Conservation (phyloP, 192 early-diverging fungal genomes). For the Entomortierella parvispora region DNA sequence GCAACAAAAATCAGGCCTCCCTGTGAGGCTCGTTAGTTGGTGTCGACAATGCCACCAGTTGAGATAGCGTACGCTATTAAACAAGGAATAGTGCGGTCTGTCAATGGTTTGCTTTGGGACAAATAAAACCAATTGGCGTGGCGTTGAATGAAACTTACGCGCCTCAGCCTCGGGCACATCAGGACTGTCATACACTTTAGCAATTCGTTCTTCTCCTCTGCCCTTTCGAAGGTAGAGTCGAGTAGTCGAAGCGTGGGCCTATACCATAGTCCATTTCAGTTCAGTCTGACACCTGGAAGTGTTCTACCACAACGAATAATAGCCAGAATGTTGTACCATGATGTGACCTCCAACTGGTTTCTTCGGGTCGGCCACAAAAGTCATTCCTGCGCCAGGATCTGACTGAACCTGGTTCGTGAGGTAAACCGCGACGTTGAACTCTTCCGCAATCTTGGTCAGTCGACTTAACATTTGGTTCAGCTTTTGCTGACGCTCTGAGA, state of each 20-base stretch:
- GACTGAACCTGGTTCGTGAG: constrained; percentile 80
- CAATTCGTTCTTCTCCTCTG: constrained; percentile 79
- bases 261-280: no score
- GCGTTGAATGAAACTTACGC: constrained; percentile 38
- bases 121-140: no score
- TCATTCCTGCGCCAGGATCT: constrained; percentile 70
- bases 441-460: constrained; percentile 81
- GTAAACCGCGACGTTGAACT: constrained; percentile 86
- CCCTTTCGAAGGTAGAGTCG: constrained; percentile 85
- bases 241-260: constrained; percentile 69
- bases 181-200: constrained; percentile 89
- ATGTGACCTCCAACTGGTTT: constrained; percentile 89
- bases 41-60: constrained; percentile 80
- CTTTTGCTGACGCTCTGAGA: constrained; percentile 87
- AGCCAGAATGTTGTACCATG: no score
- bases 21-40: constrained; percentile 25
- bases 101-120: no score
- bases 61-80: constrained; percentile 73
- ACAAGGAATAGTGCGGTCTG: not conserved
- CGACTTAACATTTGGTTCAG: constrained; percentile 78
- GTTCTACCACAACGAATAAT: no score
- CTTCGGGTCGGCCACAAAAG: constrained; percentile 88
- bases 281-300: no score
- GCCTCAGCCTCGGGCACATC: constrained; percentile 77
- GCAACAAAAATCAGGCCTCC: no score